A percentile compares a stretch with the other conserved stretches of the same genome.
Conservation (phyloP, 768 basidiomycete species). For the Russula lepida region DNA sequence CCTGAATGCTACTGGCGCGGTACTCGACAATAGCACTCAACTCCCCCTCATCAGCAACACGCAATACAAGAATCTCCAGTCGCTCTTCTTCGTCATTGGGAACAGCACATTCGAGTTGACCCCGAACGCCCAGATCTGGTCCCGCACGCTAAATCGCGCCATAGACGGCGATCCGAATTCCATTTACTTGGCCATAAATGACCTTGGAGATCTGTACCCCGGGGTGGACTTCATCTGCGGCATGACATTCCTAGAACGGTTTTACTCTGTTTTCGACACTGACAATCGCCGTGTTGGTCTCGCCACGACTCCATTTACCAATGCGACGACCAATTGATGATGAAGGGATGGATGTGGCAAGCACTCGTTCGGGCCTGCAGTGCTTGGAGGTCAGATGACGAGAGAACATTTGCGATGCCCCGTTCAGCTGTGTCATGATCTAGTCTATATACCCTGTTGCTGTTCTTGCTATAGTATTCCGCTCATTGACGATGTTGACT, state of each 20-base stretch:
- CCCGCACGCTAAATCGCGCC: conserved; percentile 34
- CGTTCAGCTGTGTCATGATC: too few species aligned
- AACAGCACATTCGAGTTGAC: conserved; percentile 32
- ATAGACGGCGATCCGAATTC: conserved; percentile 32
- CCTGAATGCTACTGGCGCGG: conserved; percentile 27
- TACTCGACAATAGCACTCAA: conserved; percentile 22
- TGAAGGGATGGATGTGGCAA: too few species aligned
- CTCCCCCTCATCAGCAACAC: conserved; percentile 26
- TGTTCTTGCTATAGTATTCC: too few species aligned
- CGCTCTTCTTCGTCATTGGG: conserved; percentile 29
- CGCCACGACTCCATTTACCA: conserved; percentile 44
- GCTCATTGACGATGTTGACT: too few species aligned
- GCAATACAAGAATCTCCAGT: conserved; percentile 27
- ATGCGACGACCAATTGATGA: conserved; percentile 30
- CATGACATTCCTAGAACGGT: conserved; percentile 48
- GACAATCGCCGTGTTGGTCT: conserved; percentile 47
- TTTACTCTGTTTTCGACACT: conserved; percentile 61
- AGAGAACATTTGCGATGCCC: too few species aligned
- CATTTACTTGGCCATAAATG: conserved; percentile 34
- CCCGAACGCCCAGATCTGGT: conserved; percentile 39
- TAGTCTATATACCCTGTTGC: too few species aligned
- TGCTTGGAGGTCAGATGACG: neutral
- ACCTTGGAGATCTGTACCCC: conserved; percentile 28
- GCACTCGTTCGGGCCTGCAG: too few species aligned
- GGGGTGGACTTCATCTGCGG: conserved; percentile 48